Evolutionary conservation across 2,329 filamentous ascomycete genomes (phyloP).

Genomic region (Aureobasidium lini): DNA sequence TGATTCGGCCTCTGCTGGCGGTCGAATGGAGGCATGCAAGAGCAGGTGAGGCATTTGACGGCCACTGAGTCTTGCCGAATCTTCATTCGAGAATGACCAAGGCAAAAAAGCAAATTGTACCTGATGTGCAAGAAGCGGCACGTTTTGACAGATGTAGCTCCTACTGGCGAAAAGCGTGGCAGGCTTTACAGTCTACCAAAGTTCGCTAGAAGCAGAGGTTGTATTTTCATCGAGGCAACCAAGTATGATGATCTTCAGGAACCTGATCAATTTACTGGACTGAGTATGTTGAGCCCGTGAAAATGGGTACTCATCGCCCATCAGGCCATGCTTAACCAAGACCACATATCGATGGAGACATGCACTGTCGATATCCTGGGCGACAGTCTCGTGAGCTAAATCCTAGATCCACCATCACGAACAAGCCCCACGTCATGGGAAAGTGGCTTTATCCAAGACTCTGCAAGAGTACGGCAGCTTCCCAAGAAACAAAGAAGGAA

Average conservation of each 20-base stretch:
- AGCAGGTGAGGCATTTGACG: background rate
- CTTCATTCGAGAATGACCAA: background rate
- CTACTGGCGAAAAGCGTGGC: background rate
- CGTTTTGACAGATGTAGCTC: slow-evolving; percentile 8
- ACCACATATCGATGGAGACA: background rate
- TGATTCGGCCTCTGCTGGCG: background rate
- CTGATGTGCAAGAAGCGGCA: background rate
- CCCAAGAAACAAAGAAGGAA: background rate
- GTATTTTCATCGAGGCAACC: background rate
- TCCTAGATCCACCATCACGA: background rate
- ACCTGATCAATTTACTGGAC: background rate
- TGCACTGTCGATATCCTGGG: background rate
- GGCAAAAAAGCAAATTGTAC: background rate
- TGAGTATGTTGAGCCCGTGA: background rate
- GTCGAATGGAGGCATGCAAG: background rate
- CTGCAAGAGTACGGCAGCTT: background rate
- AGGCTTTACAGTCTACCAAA: slow-evolving; percentile 1
- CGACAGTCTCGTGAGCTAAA: background rate
- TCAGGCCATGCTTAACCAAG: background rate
- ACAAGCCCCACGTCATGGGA: background rate
- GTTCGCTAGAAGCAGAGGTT: background rate
- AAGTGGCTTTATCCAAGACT: background rate
- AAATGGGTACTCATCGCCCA: background rate
- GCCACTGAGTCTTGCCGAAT: background rate
- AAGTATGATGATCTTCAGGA: background rate